phyloP scores from a whole-genome alignment of 1,284 basidiomycete species.

The Fomitopsis pinicola region DNA sequence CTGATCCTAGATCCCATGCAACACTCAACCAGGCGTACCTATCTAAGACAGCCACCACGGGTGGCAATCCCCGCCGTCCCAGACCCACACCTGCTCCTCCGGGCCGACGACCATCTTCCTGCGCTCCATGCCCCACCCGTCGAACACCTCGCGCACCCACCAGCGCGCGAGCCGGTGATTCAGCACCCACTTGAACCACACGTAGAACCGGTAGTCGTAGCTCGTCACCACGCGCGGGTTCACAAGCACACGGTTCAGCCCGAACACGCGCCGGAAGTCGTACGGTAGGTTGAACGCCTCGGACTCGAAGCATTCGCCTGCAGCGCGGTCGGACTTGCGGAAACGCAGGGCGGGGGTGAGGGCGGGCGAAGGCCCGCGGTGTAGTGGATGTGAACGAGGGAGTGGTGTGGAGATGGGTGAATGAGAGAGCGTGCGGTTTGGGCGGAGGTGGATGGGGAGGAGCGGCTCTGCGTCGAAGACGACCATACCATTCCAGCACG shows the following conservation, averaged over 20 bases:
- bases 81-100: constrained; percentile 26
- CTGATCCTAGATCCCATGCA: too few species aligned
- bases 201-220: constrained; percentile 37
- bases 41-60: constrained; percentile 23
- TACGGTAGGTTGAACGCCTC: constrained; percentile 54
- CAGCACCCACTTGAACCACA: constrained; percentile 43
- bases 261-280: constrained; percentile 47
- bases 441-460: constrained; percentile 30
- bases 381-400: constrained; percentile 19
- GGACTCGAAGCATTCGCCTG: constrained; percentile 42
- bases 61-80: constrained; percentile 38
- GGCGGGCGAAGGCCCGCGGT: constrained; percentile 27
- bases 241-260: constrained; percentile 37
- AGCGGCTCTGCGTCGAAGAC: constrained; percentile 45
- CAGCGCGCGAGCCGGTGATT: constrained; percentile 39
- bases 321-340: constrained; percentile 35
- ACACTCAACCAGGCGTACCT: too few species aligned
- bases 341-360: constrained; percentile 38
- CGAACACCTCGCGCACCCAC: constrained; percentile 38
- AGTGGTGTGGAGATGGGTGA: constrained; percentile 21
- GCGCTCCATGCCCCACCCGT: constrained; percentile 35
- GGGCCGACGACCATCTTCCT: constrained; percentile 35
- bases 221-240: constrained; percentile 40
- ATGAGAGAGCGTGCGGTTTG: constrained; percentile 26
- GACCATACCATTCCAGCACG: constrained; percentile 61